phyloP scores from a whole-genome alignment of 2,329 filamentous ascomycete genomes.

The Shiraia bambusicola region DNA sequence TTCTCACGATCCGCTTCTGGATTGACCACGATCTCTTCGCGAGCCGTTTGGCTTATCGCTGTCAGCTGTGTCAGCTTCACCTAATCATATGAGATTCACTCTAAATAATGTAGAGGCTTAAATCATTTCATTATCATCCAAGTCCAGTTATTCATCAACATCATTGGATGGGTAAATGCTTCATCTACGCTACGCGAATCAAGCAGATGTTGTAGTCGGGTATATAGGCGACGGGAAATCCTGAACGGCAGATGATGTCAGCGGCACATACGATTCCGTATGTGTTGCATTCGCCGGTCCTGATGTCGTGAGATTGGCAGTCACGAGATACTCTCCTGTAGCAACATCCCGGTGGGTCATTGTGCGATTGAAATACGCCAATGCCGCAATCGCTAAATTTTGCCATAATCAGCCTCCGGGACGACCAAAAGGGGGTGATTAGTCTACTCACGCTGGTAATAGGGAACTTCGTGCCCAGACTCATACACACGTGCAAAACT shows the following conservation, averaged over 20 bases:
- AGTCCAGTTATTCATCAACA: too few relatives aligned
- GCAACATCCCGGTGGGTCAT: slow-evolving; percentile 42
- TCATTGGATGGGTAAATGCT: too few relatives aligned
- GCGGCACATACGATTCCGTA: slow-evolving; percentile 40
- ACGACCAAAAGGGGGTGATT: background rate
- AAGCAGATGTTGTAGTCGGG: slow-evolving; percentile 13
- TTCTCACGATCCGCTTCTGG: too few relatives aligned
- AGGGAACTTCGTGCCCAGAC: slow-evolving; percentile 46
- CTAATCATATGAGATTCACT: too few relatives aligned
- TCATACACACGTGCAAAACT: slow-evolving; percentile 45
- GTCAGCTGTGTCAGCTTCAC: too few relatives aligned
- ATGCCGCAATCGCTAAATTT: slow-evolving; percentile 25
- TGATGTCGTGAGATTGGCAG: slow-evolving; percentile 34
- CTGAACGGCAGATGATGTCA: slow-evolving; percentile 22
- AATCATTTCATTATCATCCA: too few relatives aligned
- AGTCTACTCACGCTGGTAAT: slow-evolving; percentile 39
- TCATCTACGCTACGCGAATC: too few relatives aligned
- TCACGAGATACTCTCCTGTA: slow-evolving; percentile 37
- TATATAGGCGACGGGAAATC: slow-evolving; percentile 18
- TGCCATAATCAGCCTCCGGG: background rate
- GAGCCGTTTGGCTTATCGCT: too few relatives aligned
- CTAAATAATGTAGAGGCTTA: too few relatives aligned
- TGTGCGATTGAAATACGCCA: slow-evolving; percentile 44
- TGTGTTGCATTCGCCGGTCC: slow-evolving; percentile 44
- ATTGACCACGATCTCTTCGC: too few relatives aligned